Evolutionary conservation across 2,329 filamentous ascomycete species (phyloP), one percentile per base, ranked within the genome.

Genomic region (Kalaharituber pfeilii): DNA sequence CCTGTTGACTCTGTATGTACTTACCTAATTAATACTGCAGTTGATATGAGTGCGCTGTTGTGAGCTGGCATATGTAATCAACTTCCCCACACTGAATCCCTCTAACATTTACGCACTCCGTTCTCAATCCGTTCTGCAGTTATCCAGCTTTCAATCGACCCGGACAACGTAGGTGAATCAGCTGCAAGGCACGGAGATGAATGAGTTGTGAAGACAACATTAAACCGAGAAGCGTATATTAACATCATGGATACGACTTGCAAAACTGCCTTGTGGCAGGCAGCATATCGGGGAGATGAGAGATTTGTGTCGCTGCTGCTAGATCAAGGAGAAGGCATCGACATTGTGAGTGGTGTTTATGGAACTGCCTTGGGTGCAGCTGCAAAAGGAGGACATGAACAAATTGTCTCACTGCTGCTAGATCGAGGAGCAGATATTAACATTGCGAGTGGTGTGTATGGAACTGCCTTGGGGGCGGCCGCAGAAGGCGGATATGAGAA

Each of bases 281-380:
- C 33, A 15, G 33, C 33, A 39, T 39, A 5, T 18, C 4, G 4
- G 2, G 4, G 33, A 3, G 5, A 39, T 4, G 4, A 39, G 33
- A 3, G 8, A 4, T 15, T 39, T 1, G 33, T 39, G 33, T 5
- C 33, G 18, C 28, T 56, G 27, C 49, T 56, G 15, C n/a, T 56
- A 6, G 53, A 56, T n/a, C 26, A 33, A 2, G 53, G 53, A 3
- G 53, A 20, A 3, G 53, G 53, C 22, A n/a, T 53, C 8, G 53
- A 55, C 33, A 20, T 18, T 18, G 30, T 36, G 30, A n/a, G 30
- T 36, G 30, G 30, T 3, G 7, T 1, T 15, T 3, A 39, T 39
- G 2, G 33, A 18, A 29, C 55, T 27, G 42, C 54, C 2, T 36
- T 51, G n/a, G 25, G 15, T 26, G 24, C n/a, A 11, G 39, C 53